Conservation (phyloP, 225 moss, liverwort and hornwort genomes). For the Bryum argenteum region DNA sequence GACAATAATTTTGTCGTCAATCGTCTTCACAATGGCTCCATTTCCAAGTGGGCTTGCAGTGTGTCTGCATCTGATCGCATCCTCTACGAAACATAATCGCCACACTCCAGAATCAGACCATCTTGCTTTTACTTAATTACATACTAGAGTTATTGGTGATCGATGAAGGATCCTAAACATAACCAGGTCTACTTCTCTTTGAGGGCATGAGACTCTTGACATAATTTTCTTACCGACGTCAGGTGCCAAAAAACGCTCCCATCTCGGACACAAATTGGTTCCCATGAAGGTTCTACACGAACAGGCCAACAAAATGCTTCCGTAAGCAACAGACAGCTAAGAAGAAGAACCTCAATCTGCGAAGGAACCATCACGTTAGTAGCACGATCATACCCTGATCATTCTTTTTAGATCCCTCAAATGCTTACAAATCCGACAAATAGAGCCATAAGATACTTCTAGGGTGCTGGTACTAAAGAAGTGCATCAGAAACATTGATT, state of each 20-base stretch:
- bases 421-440: no score
- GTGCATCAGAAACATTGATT: no score
- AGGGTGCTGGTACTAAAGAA: no score
- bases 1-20: constrained; percentile 63
- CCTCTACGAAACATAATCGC: constrained; percentile 48
- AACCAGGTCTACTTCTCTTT: neutral
- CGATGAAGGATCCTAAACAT: neutral
- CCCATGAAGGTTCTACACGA: constrained; percentile 78
- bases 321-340: constrained; percentile 13
- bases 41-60: constrained; percentile 91
- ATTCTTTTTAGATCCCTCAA: no score
- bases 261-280: constrained; percentile 70
- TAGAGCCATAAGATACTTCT: no score
- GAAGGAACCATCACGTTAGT: no score
- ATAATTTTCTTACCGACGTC: constrained; percentile 54
- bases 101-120: neutral
- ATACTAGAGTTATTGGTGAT: neutral
- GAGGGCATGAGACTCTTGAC: neutral
- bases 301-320: constrained; percentile 20
- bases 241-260: constrained; percentile 66
- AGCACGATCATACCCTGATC: no score
- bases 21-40: constrained; percentile 89
- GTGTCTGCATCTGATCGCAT: constrained; percentile 75
- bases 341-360: neutral
- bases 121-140: neutral